Conservation (phyloP, 805 yeast genomes). For the Diddensiella transvaalensis region DNA sequence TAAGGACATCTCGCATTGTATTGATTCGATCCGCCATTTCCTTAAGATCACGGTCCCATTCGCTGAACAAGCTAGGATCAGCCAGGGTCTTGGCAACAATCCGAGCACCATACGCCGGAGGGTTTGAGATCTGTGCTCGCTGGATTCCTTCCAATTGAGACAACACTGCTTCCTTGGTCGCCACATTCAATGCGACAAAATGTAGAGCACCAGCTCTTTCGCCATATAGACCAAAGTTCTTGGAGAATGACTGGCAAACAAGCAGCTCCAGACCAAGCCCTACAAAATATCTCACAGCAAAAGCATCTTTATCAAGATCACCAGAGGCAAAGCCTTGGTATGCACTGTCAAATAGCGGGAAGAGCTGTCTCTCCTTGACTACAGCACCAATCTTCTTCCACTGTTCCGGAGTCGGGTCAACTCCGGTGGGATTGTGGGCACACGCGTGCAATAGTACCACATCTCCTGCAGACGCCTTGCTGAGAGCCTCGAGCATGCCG, state of each 20-base stretch:
- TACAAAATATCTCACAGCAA: conserved; percentile 62
- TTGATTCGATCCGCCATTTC: conserved; percentile 85
- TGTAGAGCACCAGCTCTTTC: conserved; percentile 96
- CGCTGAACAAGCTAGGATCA: conserved; percentile 60
- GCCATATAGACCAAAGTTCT: conserved; percentile 95
- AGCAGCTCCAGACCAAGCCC: conserved; percentile 54
- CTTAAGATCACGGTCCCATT: conserved; percentile 80
- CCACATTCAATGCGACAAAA: conserved; percentile 45
- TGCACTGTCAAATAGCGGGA: conserved; percentile 88
- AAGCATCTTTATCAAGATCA: conserved; percentile 75
- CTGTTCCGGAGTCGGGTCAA: conserved; percentile 81
- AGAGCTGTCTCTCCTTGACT: conserved; percentile 57
- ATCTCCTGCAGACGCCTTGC: conserved; percentile 69
- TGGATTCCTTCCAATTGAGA: conserved; percentile 75
- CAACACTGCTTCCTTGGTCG: conserved; percentile 52
- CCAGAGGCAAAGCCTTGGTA: conserved; percentile 98
- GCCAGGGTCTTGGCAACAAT: conserved; percentile 73
- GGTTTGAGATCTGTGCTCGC: conserved; percentile 85
- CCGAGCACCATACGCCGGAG: conserved; percentile 95
- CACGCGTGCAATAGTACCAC: conserved; percentile 86
- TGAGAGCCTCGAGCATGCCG: conserved; percentile 62
- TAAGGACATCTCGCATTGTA: conserved; percentile 69
- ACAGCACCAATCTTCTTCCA: conserved; percentile 71
- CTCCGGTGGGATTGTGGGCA: conserved; percentile 97
- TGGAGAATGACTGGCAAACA: conserved; percentile 93